phyloP scores from a whole-genome alignment of 305 asterid species.

The Plantago rigida region DNA sequence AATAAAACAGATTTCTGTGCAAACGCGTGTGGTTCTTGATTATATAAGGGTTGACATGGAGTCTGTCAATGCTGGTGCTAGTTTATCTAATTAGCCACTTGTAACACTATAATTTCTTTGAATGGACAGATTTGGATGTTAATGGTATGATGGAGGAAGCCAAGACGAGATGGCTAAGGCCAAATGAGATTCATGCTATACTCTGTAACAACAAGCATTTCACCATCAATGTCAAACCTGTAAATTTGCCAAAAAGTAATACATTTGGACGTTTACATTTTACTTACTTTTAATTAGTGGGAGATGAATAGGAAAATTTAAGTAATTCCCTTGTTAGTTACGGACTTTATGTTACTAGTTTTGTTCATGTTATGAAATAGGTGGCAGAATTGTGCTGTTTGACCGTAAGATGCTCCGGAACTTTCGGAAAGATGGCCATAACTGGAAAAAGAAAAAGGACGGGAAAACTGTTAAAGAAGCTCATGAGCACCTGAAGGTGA shows the following conservation, averaged over 20 bases:
- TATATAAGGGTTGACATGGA: conserved; percentile 6
- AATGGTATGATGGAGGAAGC: conserved; percentile 64
- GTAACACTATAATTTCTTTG: conserved; percentile 19
- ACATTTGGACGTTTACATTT: conserved; percentile 20
- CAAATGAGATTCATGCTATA: conserved; percentile 90
- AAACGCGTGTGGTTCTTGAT: conserved; percentile 5
- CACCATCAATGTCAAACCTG: conserved; percentile 73
- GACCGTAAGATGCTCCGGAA: conserved; percentile 97
- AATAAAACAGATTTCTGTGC: not conserved
- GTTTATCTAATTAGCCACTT: conserved; percentile 12
- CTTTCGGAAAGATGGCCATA: conserved; percentile 91
- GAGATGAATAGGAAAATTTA: conserved; percentile 18
- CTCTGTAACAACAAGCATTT: conserved; percentile 70
- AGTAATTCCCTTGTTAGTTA: not conserved
- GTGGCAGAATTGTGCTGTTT: conserved; percentile 82
- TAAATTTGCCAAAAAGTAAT: conserved; percentile 79
- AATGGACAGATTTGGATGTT: conserved; percentile 70
- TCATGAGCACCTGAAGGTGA: conserved; percentile 91
- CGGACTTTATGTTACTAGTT: conserved; percentile 17
- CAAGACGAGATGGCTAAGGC: conserved; percentile 81
- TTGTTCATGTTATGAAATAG: conserved; percentile 36
- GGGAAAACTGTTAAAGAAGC: conserved; percentile 98
- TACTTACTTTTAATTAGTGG: conserved; percentile 20
- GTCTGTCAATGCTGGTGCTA: conserved; percentile 8
- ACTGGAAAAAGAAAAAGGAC: conserved; percentile 96